Conservation (phyloP, 2,329 filamentous ascomycete species). For the Colletotrichum sp. region DNA sequence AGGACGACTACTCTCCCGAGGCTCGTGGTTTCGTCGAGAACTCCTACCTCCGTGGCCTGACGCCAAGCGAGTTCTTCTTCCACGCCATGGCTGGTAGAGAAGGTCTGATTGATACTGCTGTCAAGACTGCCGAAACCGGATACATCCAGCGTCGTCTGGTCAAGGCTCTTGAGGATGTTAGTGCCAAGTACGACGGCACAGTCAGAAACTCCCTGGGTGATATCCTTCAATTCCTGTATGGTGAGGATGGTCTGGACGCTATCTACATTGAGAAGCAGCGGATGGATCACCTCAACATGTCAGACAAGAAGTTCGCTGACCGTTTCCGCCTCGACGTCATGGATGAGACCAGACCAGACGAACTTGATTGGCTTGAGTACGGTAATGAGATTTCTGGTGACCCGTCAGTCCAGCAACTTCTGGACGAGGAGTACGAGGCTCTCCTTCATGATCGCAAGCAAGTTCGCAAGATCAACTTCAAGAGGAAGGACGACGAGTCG, state of each 20-base stretch:
- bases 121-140: conserved; percentile 98
- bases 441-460: conserved; percentile 76
- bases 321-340: conserved; percentile 89
- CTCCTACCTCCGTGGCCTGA: conserved; percentile 94
- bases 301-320: conserved; percentile 76
- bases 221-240: conserved; percentile 96
- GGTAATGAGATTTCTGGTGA: conserved; percentile 88
- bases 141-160: conserved; percentile 99
- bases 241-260: conserved; percentile 95
- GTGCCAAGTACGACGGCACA: conserved; percentile 96
- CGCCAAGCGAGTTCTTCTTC: conserved; percentile 98
- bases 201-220: conserved; percentile 97
- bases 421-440: conserved; percentile 88
- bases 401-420: conserved; percentile 80
- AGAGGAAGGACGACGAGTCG: conserved; percentile 78
- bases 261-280: conserved; percentile 92
- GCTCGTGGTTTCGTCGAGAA: conserved; percentile 98
- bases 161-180: conserved; percentile 97
- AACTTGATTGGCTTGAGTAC: conserved; percentile 79
- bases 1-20: conserved; percentile 98
- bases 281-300: conserved; percentile 84
- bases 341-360: conserved; percentile 61
- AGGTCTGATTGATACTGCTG: conserved; percentile 98
- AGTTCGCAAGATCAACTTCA: conserved; percentile 71
- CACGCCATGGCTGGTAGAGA: conserved; percentile 99